Percentiles rank a stretch among this genome's conserved stretches.
phyloP scores from a whole-genome alignment of 805 yeast genomes.

The Kodamaea restingae region DNA sequence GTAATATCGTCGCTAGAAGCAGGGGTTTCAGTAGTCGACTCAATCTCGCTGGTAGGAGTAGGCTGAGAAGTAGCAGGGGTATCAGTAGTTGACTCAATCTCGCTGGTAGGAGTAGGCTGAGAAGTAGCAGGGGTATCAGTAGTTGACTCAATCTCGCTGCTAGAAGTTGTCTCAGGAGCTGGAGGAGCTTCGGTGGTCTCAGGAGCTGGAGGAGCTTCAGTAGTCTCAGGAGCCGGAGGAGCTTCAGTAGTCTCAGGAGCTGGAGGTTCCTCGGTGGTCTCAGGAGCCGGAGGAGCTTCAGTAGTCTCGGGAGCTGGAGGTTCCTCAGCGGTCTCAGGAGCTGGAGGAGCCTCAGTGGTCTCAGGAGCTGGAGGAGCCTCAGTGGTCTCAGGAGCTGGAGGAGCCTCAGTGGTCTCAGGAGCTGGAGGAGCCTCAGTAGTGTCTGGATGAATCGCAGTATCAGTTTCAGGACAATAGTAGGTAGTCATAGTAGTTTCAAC shows the following conservation, averaged over 20 bases:
- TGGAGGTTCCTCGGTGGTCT: neutral
- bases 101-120: too few relatives aligned
- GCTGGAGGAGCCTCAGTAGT: neutral
- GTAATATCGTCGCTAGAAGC: too few relatives aligned
- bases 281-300: constrained; percentile 8
- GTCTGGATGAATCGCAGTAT: neutral
- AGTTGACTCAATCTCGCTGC: too few relatives aligned
- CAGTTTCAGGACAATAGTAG: constrained; percentile 19
- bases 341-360: constrained; percentile 6
- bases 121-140: too few relatives aligned
- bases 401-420: constrained; percentile 11
- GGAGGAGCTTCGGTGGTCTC: too few relatives aligned
- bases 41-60: too few relatives aligned
- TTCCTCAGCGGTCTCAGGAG: constrained; percentile 2
- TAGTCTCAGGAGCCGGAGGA: too few relatives aligned
- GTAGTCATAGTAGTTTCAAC: constrained; percentile 11
- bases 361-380: neutral
- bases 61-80: too few relatives aligned
- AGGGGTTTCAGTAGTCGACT: too few relatives aligned
- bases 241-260: constrained; percentile 10
- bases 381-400: constrained; percentile 12
- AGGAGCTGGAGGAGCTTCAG: too few relatives aligned
- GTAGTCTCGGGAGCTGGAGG: constrained; percentile 9
- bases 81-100: too few relatives aligned
- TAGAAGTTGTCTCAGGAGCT: too few relatives aligned